phyloP scores from a whole-genome alignment of 2,329 filamentous ascomycete species.

The Ophiostoma quercus region DNA sequence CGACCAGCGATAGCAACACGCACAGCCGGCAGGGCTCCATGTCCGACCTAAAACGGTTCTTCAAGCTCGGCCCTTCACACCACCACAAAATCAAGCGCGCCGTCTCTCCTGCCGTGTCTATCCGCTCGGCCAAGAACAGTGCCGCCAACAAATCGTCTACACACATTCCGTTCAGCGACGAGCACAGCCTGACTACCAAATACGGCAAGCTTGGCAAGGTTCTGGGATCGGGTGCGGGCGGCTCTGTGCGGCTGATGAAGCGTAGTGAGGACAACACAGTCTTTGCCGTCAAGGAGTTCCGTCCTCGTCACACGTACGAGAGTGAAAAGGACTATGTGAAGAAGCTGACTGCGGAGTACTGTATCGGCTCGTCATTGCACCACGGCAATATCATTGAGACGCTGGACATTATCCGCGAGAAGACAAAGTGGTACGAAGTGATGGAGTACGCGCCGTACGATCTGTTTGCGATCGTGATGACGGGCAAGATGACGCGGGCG shows the following conservation, averaged over 20 bases:
- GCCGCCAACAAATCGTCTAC: slow-evolving; percentile 42
- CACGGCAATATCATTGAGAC: slow-evolving; percentile 99
- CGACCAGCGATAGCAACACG: slow-evolving; percentile 41
- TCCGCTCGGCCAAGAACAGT: slow-evolving; percentile 46
- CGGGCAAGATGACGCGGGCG: slow-evolving; percentile 88
- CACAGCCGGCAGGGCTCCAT: slow-evolving; percentile 70
- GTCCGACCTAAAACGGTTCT: slow-evolving; percentile 94
- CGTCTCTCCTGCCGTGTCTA: slow-evolving; percentile 55
- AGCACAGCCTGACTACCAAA: slow-evolving; percentile 82
- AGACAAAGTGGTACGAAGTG: slow-evolving; percentile 91
- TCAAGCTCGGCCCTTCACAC: slow-evolving; percentile 67
- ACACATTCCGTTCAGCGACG: slow-evolving; percentile 85
- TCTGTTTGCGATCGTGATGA: slow-evolving; percentile 98
- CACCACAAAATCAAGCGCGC: slow-evolving; percentile 66
- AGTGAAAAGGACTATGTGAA: slow-evolving; percentile 94
- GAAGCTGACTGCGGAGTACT: slow-evolving; percentile 97
- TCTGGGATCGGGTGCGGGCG: slow-evolving; percentile 86
- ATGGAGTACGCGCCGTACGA: slow-evolving; percentile 98
- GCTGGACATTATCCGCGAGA: slow-evolving; percentile 91
- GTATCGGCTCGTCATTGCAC: slow-evolving; percentile 91
- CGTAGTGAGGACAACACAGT: slow-evolving; percentile 85
- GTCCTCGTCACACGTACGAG: slow-evolving; percentile 86
- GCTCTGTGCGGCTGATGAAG: slow-evolving; percentile 91
- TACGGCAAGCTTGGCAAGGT: slow-evolving; percentile 96
- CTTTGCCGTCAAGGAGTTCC: slow-evolving; percentile 96